Conservation (phyloP, 768 basidiomycete species). For the Lentinula detonsa region DNA sequence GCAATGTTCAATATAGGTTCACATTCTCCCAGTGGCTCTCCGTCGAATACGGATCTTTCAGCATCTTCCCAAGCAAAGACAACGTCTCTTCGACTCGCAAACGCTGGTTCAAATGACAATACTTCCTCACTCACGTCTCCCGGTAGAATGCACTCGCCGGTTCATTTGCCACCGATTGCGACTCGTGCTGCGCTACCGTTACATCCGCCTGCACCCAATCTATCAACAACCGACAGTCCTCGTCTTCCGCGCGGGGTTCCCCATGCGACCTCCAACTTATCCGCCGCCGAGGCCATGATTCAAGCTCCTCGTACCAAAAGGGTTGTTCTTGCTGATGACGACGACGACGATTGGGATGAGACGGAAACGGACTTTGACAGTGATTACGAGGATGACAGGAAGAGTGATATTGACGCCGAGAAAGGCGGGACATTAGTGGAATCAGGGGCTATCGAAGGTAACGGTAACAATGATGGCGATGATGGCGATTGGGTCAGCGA, state of each 20-base stretch:
- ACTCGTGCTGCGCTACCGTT: background rate
- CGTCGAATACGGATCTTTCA: slow-evolving; percentile 8
- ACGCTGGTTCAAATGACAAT: background rate
- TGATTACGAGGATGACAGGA: slow-evolving; percentile 22
- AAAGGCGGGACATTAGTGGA: slow-evolving; percentile 4
- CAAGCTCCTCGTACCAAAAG: slow-evolving; percentile 18
- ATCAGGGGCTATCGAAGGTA: slow-evolving; percentile 13
- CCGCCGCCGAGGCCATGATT: slow-evolving; percentile 8
- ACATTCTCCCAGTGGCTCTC: slow-evolving; percentile 43
- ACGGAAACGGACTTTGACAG: slow-evolving; percentile 24
- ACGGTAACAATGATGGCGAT: slow-evolving; percentile 37
- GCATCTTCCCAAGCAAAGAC: slow-evolving; percentile 1
- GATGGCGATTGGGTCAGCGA: slow-evolving; percentile 57
- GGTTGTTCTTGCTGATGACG: slow-evolving; percentile 47
- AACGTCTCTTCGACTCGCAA: background rate
- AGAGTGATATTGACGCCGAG: slow-evolving; percentile 6
- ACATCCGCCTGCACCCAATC: background rate
- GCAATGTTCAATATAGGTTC: slow-evolving; percentile 56
- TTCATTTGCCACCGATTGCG: background rate
- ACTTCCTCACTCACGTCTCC: background rate
- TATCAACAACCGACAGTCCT: background rate
- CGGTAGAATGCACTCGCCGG: background rate
- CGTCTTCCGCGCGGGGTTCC: slow-evolving; percentile 2
- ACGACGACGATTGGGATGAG: slow-evolving; percentile 48
- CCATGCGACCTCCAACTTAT: slow-evolving; percentile 4